phyloP scores from a whole-genome alignment of 352 stramenopile genomes.

The Lagenidium giganteum region DNA sequence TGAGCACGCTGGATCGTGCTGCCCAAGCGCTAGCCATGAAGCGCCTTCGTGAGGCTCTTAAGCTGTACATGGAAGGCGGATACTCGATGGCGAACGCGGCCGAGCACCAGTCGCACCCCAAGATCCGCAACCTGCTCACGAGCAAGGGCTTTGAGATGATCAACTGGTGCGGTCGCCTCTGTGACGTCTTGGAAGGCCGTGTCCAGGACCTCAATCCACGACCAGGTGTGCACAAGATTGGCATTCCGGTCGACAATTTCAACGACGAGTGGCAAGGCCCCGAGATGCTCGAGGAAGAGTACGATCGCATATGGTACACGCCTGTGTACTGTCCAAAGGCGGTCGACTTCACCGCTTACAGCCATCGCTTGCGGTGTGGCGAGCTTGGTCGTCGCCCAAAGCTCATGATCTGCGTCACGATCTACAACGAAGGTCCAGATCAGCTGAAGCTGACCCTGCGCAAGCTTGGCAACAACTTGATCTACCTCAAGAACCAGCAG shows the following conservation, averaged over 20 bases:
- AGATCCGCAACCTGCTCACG: conserved; percentile 83
- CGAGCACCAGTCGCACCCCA: conserved; percentile 69
- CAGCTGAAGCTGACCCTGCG: conserved; percentile 69
- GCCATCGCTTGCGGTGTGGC: conserved; percentile 74
- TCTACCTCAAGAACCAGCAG: conserved; percentile 53
- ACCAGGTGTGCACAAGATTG: conserved; percentile 75
- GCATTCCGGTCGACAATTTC: conserved; percentile 58
- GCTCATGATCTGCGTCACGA: conserved; percentile 85
- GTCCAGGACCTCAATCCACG: conserved; percentile 67
- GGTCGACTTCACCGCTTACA: conserved; percentile 71
- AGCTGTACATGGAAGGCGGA: conserved; percentile 77
- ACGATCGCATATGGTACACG: conserved; percentile 75
- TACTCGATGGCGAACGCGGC: conserved; percentile 83
- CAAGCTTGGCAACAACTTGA: conserved; percentile 82
- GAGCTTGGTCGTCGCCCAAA: conserved; percentile 60
- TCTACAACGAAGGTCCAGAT: conserved; percentile 76
- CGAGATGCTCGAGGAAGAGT: conserved; percentile 70
- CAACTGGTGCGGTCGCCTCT: conserved; percentile 78
- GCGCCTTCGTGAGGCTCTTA: conserved; percentile 74
- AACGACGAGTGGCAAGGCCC: conserved; percentile 75
- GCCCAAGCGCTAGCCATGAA: conserved; percentile 44
- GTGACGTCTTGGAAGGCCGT: conserved; percentile 83
- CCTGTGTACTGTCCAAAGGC: conserved; percentile 66
- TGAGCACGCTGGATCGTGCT: conserved; percentile 67
- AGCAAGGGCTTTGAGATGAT: conserved; percentile 84